Percentiles rank a stretch among this genome's conserved stretches.
These are phyloP conservation scores for Scedosporium boydii DNA, from an alignment of 2,329 filamentous ascomycete genomes.

Conservation along the genomic window DNA sequence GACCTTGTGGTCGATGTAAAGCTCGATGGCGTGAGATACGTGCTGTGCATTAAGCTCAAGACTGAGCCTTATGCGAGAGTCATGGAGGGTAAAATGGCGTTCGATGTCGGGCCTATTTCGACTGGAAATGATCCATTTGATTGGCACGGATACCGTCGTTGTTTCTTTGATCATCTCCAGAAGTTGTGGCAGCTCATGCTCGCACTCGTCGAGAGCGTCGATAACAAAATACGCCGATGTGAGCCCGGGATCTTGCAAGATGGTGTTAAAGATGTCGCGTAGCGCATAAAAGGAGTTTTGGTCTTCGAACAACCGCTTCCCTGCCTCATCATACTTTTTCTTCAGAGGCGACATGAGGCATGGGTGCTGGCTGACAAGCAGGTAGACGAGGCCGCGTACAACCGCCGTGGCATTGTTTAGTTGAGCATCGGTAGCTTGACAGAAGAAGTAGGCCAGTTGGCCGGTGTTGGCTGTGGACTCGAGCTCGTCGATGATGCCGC, in stretches of 20 bases:
- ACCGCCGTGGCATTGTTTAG: conserved; percentile 29
- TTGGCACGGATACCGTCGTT: conserved; percentile 7
- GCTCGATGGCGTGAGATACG: conserved; percentile 18
- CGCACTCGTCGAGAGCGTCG: conserved; percentile 38
- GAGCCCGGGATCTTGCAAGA: conserved; percentile 25
- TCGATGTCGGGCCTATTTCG: conserved; percentile 30
- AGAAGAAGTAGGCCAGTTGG: conserved; percentile 28
- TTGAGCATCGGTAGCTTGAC: conserved; percentile 24
- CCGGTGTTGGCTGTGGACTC: conserved; percentile 7
- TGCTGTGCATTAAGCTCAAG: conserved; percentile 23
- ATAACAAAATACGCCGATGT: conserved; percentile 25
- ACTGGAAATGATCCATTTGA: conserved; percentile 35
- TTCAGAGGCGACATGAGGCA: conserved; percentile 22
- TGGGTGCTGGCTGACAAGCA: conserved; percentile 23
- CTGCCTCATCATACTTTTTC: conserved; percentile 21
- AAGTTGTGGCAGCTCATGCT: conserved; percentile 17
- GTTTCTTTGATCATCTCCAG: conserved; percentile 23
- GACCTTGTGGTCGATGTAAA: conserved; percentile 18
- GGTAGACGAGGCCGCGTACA: conserved; percentile 30
- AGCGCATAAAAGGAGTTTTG: conserved; percentile 25
- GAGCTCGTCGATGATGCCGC: conserved; percentile 21
- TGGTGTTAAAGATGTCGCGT: conserved; percentile 24
- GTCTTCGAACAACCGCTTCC: conserved; percentile 27
- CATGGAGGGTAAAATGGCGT: conserved; percentile 5
- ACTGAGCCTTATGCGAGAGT: neutral